These are phyloP conservation scores for Gelatoporia subvermispora DNA, from an alignment of 768 basidiomycete species.

Conservation along the genomic window DNA sequence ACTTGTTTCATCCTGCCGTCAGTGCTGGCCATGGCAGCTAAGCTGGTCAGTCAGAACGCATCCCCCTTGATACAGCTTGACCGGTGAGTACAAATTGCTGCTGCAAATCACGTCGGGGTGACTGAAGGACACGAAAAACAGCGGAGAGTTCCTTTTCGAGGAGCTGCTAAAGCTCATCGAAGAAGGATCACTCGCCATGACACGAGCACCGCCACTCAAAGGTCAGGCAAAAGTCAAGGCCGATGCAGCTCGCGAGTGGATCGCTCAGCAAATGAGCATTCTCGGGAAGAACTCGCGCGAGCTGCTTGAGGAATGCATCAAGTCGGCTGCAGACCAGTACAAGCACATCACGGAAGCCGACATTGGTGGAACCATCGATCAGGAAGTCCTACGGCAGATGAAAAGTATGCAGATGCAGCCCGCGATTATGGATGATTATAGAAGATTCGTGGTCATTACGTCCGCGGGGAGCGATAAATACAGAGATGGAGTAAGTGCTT, in stretches of 20 bases:
- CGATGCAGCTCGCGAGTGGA: slow-evolving; percentile 31
- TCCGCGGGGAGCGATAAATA: slow-evolving; percentile 26
- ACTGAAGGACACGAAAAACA: slow-evolving; percentile 12
- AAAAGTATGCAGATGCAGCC: slow-evolving; percentile 56
- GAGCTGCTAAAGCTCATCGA: slow-evolving; percentile 46
- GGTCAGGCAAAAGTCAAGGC: slow-evolving; percentile 9
- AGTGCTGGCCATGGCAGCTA: slow-evolving; percentile 53
- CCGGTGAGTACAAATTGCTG: slow-evolving; percentile 27
- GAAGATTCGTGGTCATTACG: slow-evolving; percentile 61
- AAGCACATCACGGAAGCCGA: slow-evolving; percentile 29
- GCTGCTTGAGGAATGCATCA: slow-evolving; percentile 40
- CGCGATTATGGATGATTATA: slow-evolving; percentile 52
- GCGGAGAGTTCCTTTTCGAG: slow-evolving; percentile 36
- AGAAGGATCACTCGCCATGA: slow-evolving; percentile 50
- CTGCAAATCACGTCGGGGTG: neutral
- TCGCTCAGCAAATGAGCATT: slow-evolving; percentile 28
- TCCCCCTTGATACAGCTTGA: slow-evolving; percentile 40
- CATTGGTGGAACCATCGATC: slow-evolving; percentile 35
- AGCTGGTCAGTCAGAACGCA: slow-evolving; percentile 28
- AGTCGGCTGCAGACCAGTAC: slow-evolving; percentile 35
- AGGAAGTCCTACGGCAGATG: slow-evolving; percentile 46
- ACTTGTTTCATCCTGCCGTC: slow-evolving; percentile 60
- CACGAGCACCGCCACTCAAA: slow-evolving; percentile 42
- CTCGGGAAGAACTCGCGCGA: slow-evolving; percentile 29
- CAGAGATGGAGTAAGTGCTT: slow-evolving; percentile 43